phyloP scores from a whole-genome alignment of 2,329 filamentous ascomycete species.

The Fonsecaea pedrosoi region DNA sequence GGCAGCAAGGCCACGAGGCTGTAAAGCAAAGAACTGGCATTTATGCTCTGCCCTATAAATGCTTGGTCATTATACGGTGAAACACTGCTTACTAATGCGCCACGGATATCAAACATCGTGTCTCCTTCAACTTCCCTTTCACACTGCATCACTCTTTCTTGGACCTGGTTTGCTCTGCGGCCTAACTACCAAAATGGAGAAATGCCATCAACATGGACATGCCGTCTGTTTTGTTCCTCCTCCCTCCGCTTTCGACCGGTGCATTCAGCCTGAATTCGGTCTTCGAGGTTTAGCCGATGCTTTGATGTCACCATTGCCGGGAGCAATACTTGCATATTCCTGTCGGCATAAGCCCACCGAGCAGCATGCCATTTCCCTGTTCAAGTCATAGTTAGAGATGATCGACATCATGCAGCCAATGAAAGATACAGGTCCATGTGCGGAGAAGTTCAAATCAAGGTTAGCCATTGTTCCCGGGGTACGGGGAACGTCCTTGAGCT shows the following conservation, averaged over 20 bases:
- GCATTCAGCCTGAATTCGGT: conserved; percentile 30
- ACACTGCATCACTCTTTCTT: not conserved
- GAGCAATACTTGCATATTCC: conserved; percentile 17
- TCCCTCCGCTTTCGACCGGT: not conserved
- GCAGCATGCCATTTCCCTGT: conserved; percentile 23
- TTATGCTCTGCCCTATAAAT: not conserved
- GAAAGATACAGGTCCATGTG: not conserved
- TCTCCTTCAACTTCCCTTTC: not conserved
- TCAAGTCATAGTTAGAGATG: conserved; percentile 4
- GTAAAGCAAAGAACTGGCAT: not conserved
- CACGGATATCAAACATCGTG: not conserved
- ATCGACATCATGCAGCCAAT: conserved; percentile 17
- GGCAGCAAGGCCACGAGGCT: not conserved
- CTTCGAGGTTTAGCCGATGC: conserved; percentile 28
- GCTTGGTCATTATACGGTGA: not conserved
- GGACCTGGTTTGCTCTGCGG: not conserved
- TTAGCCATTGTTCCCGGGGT: conserved; percentile 18
- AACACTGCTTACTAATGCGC: not conserved
- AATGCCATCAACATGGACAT: not conserved
- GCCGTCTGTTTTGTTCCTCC: not conserved
- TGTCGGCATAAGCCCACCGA: conserved; percentile 25
- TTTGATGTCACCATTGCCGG: conserved; percentile 18
- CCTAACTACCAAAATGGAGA: conserved; percentile 4
- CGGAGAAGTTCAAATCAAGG: conserved; percentile 14
- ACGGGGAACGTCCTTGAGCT: conserved; percentile 11